Conservation (phyloP, 2,329 filamentous ascomycete species). For the Diaporthe eres region DNA sequence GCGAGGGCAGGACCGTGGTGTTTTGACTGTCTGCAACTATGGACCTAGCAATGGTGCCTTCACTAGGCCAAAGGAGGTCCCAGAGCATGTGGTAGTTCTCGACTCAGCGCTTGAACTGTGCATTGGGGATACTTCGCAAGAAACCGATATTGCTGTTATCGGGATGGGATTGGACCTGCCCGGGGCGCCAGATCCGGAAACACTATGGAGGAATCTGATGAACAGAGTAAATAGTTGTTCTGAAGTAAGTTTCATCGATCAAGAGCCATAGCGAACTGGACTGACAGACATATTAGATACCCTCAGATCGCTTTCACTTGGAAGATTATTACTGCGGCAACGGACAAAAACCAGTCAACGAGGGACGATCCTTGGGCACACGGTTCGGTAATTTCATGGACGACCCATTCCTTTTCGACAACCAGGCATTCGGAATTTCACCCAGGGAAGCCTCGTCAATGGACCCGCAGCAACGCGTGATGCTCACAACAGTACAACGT, state of each 20-base stretch:
- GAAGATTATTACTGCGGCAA: not conserved
- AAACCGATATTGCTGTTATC: not conserved
- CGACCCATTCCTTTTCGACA: slow-evolving; percentile 2
- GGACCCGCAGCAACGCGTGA: slow-evolving; percentile 56
- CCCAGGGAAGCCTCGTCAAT: slow-evolving; percentile 53
- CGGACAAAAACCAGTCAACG: not conserved
- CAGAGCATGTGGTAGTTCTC: not conserved
- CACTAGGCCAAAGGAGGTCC: not conserved
- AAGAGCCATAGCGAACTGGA: not conserved
- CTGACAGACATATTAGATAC: not conserved
- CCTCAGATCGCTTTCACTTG: not conserved
- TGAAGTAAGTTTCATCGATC: not conserved
- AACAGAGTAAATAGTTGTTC: slow-evolving; percentile 2
- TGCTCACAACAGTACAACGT: slow-evolving; percentile 58
- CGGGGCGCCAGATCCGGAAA: not conserved
- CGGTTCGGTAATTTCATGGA: slow-evolving; percentile 5
- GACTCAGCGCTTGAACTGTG: not conserved
- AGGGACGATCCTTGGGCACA: not conserved
- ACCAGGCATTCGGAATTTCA: not conserved
- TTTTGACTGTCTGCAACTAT: not conserved
- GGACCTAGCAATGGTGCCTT: slow-evolving; percentile 6
- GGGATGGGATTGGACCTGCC: not conserved
- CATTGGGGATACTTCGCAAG: not conserved
- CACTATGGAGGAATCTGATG: not conserved
- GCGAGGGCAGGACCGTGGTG: not conserved